Percentiles rank a stretch among this genome's conserved stretches.
phyloP scores from a whole-genome alignment of 164 flowering plant species.

The Magnolia kwangsiensis region DNA sequence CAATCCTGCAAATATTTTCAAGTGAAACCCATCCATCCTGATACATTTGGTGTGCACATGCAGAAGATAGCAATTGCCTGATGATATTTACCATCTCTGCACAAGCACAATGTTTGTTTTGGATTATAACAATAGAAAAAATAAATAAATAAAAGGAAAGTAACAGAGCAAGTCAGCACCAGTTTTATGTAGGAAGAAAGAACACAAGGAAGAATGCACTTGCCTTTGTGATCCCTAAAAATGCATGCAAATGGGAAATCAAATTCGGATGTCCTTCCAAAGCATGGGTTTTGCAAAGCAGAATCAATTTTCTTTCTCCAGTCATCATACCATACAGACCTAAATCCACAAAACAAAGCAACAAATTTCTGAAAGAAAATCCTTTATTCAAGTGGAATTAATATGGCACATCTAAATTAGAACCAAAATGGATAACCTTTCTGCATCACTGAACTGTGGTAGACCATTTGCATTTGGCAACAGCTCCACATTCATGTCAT shows the following conservation, averaged over 20 bases:
- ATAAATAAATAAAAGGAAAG: too few relatives aligned
- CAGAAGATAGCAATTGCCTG: conserved; percentile 17
- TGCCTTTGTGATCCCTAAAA: too few relatives aligned
- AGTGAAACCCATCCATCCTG: conserved; percentile 47
- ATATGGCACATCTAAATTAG: not conserved
- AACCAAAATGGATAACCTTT: conserved; percentile 36
- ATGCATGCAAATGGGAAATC: too few relatives aligned
- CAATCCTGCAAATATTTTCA: conserved; percentile 35
- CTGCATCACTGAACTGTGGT: conserved; percentile 21
- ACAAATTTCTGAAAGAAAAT: not conserved
- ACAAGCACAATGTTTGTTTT: conserved; percentile 3
- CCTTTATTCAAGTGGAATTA: not conserved
- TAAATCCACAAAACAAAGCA: conserved; percentile 16
- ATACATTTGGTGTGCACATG: conserved; percentile 24
- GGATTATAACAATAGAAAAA: not conserved
- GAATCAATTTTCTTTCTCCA: conserved; percentile 40
- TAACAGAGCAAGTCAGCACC: too few relatives aligned
- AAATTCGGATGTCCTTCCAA: not conserved
- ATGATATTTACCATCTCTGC: conserved; percentile 28
- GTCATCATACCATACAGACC: conserved; percentile 39
- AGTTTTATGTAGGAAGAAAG: too few relatives aligned
- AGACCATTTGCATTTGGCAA: conserved; percentile 25
- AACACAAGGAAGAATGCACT: too few relatives aligned
- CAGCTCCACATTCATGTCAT: conserved; percentile 19
- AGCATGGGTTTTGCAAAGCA: conserved; percentile 20